Base-by-base conservation (phyloP, 805 yeast species). In the Yamadazyma paraphyllophila region DNA sequence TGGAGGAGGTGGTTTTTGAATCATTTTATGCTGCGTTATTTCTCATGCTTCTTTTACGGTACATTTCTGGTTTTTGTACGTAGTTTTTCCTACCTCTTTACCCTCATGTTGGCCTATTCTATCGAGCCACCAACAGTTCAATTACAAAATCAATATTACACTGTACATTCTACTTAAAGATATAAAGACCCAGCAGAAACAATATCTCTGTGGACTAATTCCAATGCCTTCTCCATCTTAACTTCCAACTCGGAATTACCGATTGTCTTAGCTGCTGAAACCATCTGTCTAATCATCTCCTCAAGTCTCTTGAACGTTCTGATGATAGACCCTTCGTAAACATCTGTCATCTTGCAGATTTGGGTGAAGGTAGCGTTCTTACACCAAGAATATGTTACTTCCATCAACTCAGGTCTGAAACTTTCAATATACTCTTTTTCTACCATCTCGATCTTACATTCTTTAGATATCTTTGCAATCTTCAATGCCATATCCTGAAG, bases 291-390 rank as follows among this genome's bases (percentile, higher is more conserved):
- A 46, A 94, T 71, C 74, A 94, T 77, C 63, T 94, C 99, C 65
- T 94, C 99, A 45, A 94, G 73, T 61, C 99, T 78, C 65, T 94
- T 85, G 73, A 94, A 94, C 82, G 88, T 87, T 63, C 99, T 82
- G 53, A 94, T 92, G 60, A 94, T 76, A 16, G 96, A 85, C 35
- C 99, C 99, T 71, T 94, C 99, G 56, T 92, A 94, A 36, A 94
- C 98, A 61, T 94, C 99, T 0, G 99, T 94, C 97, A 94, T 90
- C 66, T 92, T 92, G 71, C 98, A 92, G 51, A 94, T 92, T 63
- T 92, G 97, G 0, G 97, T 92, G 66, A 94, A 94, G 0, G 94
- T 73, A 6, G 96, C 97, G 14, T 98, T 98, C 61, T 85, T 84
- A 65, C 97, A 89, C 99, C 99, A 94, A 39, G 92, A 87, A 65